Base-by-base conservation (phyloP, 768 basidiomycete genomes). In the Gymnopilus dilepis region DNA sequence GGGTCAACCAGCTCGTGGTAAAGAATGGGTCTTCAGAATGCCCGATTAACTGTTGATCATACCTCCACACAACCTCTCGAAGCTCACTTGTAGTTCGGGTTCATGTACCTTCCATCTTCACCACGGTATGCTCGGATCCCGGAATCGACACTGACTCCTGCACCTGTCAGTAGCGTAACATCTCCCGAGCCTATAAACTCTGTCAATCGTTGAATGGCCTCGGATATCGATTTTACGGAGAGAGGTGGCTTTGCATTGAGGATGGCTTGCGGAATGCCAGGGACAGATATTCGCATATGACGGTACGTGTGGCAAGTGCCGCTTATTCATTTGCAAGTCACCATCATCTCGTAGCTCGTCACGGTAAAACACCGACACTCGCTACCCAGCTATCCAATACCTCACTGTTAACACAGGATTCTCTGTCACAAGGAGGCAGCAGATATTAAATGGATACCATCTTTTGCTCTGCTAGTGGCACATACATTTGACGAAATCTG, bases 41-140 rank as follows among this genome's bases (percentile, higher is more conserved):
- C 11, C 6, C 26, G 8, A 19, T 50, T 34, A 53, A 13, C n/a
- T 6, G 4, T 48, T 22, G 61, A 43, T 41, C n/a, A 58, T 55
- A 59, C 30, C 15, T 15, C 30, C 33, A 28, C 15, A 53, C 28
- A n/a, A n/a, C n/a, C n/a, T n/a, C n/a, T n/a, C n/a, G 34, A 21
- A 26, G 72, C 84, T 66, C 68, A 92, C 91, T 87, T 89, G 80
- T 92, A 94, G 73, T 94, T 90, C n/a, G 91, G 92, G 69, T 94
- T 92, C 86, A 92, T 86, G 74, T 94, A 94, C 64, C 89, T 79
- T 15, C 95, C 95, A 69, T 96, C 92, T 62, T 80, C 72, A 38
- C 95, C 95, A 59, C 95, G 80, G 75, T 98, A 97, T n/a, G 95
- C 95, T 65, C 94, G 82, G 62, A 99, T 97, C 45, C 97, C 97